phyloP scores from a whole-genome alignment of 805 yeast species.

The Lachancea thermotolerans region DNA sequence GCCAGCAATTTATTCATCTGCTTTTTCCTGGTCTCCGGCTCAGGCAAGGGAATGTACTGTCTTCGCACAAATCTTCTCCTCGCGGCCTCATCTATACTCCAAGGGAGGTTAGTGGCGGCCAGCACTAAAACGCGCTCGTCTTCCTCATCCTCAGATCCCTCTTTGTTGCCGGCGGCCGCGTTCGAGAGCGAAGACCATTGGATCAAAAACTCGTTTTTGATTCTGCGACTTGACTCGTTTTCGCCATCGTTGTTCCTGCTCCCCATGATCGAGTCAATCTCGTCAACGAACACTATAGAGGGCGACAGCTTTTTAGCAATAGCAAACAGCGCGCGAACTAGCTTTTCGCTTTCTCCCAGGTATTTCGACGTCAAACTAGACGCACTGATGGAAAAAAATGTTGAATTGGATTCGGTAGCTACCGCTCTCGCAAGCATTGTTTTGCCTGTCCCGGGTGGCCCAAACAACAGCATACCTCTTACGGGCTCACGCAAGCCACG shows the following conservation, averaged over 20 bases:
- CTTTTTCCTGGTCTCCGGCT: constrained; percentile 65
- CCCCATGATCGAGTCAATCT: constrained; percentile 84
- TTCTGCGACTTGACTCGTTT: constrained; percentile 83
- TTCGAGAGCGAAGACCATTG: constrained; percentile 93
- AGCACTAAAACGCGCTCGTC: constrained; percentile 73
- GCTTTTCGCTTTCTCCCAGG: constrained; percentile 85
- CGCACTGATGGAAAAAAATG: constrained; percentile 88
- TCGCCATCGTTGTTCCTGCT: constrained; percentile 66
- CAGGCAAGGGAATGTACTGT: constrained; percentile 92
- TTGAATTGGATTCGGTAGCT: constrained; percentile 91
- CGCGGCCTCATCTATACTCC: constrained; percentile 98
- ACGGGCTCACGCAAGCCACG: constrained; percentile 92
- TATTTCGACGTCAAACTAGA: constrained; percentile 79
- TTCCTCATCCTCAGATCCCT: constrained; percentile 18
- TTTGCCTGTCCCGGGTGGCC: constrained; percentile 98
- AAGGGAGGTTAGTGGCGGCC: constrained; percentile 94
- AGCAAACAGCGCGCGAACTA: constrained; percentile 81
- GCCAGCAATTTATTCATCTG: constrained; percentile 64
- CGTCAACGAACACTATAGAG: constrained; percentile 91
- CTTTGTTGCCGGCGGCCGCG: constrained; percentile 66
- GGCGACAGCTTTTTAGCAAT: constrained; percentile 86
- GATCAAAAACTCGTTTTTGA: constrained; percentile 87
- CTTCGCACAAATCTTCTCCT: constrained; percentile 86
- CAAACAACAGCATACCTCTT: constrained; percentile 90
- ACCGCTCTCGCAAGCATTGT: constrained; percentile 98